Conservation (phyloP, 306 rosid genomes). For the Cicer chorassanicum region DNA sequence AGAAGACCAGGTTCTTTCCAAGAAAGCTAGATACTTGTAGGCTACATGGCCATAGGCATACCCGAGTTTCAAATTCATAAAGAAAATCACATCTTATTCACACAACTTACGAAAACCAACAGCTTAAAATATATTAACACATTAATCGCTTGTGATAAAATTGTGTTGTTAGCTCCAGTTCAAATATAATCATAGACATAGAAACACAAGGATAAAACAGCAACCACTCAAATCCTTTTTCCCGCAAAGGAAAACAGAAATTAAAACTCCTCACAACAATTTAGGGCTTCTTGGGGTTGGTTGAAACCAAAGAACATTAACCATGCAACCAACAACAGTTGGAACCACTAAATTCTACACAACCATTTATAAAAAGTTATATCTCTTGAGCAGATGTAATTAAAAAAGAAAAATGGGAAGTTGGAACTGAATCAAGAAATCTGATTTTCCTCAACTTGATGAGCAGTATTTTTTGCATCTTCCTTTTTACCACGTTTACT, state of each 20-base stretch:
- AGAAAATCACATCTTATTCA: background rate
- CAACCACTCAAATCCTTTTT: background rate
- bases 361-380: conserved; percentile 16
- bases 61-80: background rate
- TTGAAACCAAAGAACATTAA: conserved; percentile 12
- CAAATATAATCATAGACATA: conserved; percentile 18
- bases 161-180: conserved; percentile 1
- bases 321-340: conserved; percentile 10
- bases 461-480: conserved; percentile 67
- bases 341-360: conserved; percentile 30
- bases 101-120: background rate
- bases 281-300: background rate
- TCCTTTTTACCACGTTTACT: conserved; percentile 86
- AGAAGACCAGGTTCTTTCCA: too few relatives aligned
- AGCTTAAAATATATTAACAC: conserved; percentile 5
- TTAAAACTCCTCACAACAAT: conserved; percentile 26
- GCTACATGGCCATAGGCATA: conserved; percentile 5
- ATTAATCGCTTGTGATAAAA: background rate
- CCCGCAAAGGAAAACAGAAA: conserved; percentile 2
- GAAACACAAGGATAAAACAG: background rate
- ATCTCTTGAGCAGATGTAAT: conserved; percentile 20
- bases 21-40: background rate
- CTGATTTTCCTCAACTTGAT: conserved; percentile 87
- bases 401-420: conserved; percentile 32
- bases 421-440: conserved; percentile 47